Evolutionary conservation across 2,329 filamentous ascomycete species (phyloP).

Genomic region (Cordyceps tenuipes): DNA sequence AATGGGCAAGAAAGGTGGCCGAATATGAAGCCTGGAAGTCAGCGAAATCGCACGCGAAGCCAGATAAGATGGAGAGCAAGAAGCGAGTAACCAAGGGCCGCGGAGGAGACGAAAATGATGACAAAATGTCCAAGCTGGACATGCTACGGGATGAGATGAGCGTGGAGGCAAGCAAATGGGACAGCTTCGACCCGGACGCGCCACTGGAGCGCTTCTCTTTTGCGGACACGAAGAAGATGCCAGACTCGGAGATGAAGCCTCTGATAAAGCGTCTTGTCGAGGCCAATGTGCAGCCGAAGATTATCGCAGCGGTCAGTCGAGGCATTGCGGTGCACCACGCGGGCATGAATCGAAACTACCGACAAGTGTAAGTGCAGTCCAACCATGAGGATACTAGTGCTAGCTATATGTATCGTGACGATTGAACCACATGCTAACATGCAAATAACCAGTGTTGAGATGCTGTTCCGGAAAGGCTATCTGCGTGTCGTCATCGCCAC

Average conservation of each 20-base stretch:
- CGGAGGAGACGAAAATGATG: constrained; percentile 31
- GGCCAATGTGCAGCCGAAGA: constrained; percentile 39
- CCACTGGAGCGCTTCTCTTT: constrained; percentile 59
- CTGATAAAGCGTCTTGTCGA: constrained; percentile 43
- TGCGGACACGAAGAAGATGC: constrained; percentile 51
- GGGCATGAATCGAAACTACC: constrained; percentile 70
- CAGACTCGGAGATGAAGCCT: constrained; percentile 48
- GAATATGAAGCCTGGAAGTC: constrained; percentile 50
- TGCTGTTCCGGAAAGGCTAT: constrained; percentile 65
- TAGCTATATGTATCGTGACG: background rate
- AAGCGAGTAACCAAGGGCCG: constrained; percentile 27
- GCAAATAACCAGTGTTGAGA: constrained; percentile 46
- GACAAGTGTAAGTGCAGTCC: constrained; percentile 45
- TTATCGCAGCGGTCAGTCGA: constrained; percentile 54
- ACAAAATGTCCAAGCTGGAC: constrained; percentile 44
- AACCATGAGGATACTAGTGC: too few species aligned
- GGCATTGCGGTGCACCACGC: constrained; percentile 73
- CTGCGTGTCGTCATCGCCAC: constrained; percentile 65
- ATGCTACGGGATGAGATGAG: constrained; percentile 45
- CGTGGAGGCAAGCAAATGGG: constrained; percentile 47
- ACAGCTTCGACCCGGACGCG: constrained; percentile 58
- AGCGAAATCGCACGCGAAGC: constrained; percentile 33
- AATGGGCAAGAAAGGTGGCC: constrained; percentile 53
- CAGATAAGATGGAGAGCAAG: constrained; percentile 20
- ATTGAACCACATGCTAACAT: background rate